Evolutionary conservation across 495 filamentous ascomycete species (phyloP), one percentile per base, ranked within the genome.

Genomic region (Podospora fimiseda): DNA sequence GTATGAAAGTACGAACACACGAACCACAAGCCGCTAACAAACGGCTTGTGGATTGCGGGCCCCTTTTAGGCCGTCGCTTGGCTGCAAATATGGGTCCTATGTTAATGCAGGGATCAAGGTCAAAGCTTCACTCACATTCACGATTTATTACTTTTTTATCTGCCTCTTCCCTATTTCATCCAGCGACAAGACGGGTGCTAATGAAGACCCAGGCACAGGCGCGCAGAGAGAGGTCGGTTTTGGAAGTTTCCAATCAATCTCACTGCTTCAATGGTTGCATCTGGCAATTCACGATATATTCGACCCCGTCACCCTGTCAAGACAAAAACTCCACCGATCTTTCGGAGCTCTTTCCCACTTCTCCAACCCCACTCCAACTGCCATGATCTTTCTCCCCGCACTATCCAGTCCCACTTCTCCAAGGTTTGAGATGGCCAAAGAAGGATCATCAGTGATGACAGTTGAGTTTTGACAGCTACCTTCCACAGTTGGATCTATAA

Each of bases 311-410:
- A 4, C 13, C 11, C 23, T 24, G 14, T 47, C 23, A 47, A 33
- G 44, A 22, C 20, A 20, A 14, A 37, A 18, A 41, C 44, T 47
- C 48, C 48, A 40, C 36, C 42, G 23, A 21, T 18, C 8, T 5
- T 24, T 16, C 49, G 49, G 49, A 51, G 38, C 23, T 43, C 40
- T 43, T 51, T 43, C 49, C 40, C 40, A 43, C 39, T 42, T 38
- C 24, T 47, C 37, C 48, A 41, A 41, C 24, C 51, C 36, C 42
- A 37, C 41, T 43, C 42, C 42, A 18, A 40, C 36, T 18, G 19
- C 22, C 48, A 24, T 37, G 23, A 52, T 27, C 50, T 45, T 19
- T 23, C 40, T 33, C 27, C 27, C 27, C 27, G 27, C 27, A 33
- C 27, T 5, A 33, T 11, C 27, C 27, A 33, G n/a, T 33, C 27